Evolutionary conservation across 2,329 filamentous ascomycete genomes (phyloP).

Genomic region (Graphium sp.): DNA sequence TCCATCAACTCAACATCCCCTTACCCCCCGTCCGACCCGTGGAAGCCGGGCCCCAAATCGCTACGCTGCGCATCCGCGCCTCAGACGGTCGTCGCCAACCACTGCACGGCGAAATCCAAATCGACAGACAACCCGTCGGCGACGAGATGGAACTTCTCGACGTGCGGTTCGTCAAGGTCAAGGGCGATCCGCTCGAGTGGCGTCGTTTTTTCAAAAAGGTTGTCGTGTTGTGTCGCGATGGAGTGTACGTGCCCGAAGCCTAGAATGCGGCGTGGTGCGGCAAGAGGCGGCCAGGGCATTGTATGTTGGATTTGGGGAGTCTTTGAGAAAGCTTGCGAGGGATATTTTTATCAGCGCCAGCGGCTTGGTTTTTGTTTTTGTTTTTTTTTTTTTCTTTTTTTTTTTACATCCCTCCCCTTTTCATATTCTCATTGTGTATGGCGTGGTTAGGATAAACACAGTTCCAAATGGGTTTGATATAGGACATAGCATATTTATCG

Average conservation of each 20-base stretch:
- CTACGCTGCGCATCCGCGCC: conserved; percentile 57
- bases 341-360: no score
- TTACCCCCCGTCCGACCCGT: conserved; percentile 32
- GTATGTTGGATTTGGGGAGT: no score
- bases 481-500: no score
- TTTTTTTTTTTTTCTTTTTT: no score
- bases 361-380: no score
- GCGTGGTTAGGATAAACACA: no score
- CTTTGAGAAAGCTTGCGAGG: no score
- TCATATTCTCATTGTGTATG: no score
- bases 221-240: conserved; percentile 75
- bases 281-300: no score
- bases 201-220: conserved; percentile 91
- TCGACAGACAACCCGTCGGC: conserved; percentile 47
- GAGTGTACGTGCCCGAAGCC: conserved; percentile 41
- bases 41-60: conserved; percentile 15
- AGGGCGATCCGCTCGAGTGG: conserved; percentile 95
- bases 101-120: conserved; percentile 57
- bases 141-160: conserved; percentile 51
- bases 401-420: no score
- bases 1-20: conserved; percentile 75
- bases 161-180: conserved; percentile 82
- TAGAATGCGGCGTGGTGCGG: conserved; percentile 11
- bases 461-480: no score
- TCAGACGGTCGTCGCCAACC: conserved; percentile 55